Percentiles rank a stretch among this genome's conserved stretches.
These are phyloP conservation scores for Lactarius sanguifluus DNA, from an alignment of 768 basidiomycete genomes.

Conservation along the genomic window DNA sequence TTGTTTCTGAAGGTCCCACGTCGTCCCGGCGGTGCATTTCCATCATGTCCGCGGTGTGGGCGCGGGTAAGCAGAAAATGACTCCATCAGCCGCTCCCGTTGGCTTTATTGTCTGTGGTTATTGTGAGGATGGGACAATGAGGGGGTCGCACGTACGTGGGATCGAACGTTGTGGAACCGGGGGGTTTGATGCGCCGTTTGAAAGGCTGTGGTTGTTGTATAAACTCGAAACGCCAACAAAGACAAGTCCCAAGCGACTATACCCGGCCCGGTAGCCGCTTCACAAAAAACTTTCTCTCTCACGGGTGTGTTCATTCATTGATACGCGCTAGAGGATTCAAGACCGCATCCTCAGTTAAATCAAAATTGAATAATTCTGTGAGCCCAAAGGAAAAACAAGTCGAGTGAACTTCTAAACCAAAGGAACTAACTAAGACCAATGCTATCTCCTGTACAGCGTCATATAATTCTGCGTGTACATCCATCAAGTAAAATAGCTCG, in stretches of 20 bases:
- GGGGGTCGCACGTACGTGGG: background rate
- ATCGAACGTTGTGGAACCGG: background rate
- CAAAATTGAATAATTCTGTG: background rate
- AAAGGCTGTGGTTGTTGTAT: background rate
- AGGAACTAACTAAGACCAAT: background rate
- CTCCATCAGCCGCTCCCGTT: constrained; percentile 18
- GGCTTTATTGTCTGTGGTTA: background rate
- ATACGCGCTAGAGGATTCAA: too few species aligned
- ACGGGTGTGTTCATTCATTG: too few species aligned
- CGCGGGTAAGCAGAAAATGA: constrained; percentile 12
- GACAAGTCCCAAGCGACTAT: background rate
- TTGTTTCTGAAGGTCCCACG: constrained; percentile 29
- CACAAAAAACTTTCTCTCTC: background rate
- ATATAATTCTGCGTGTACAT: background rate
- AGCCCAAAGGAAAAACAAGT: background rate
- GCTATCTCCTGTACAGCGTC: background rate
- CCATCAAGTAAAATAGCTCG: background rate
- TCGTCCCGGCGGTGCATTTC: constrained; percentile 1
- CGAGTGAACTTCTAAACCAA: background rate
- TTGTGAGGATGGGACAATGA: background rate
- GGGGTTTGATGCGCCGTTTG: background rate
- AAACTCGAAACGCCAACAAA: constrained; percentile 1
- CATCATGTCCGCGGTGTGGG: constrained; percentile 21
- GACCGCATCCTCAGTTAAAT: background rate
- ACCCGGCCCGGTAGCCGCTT: background rate